Base-by-base conservation (phyloP, 1,284 basidiomycete species). In the Uromyces viciae-fabae region DNA sequence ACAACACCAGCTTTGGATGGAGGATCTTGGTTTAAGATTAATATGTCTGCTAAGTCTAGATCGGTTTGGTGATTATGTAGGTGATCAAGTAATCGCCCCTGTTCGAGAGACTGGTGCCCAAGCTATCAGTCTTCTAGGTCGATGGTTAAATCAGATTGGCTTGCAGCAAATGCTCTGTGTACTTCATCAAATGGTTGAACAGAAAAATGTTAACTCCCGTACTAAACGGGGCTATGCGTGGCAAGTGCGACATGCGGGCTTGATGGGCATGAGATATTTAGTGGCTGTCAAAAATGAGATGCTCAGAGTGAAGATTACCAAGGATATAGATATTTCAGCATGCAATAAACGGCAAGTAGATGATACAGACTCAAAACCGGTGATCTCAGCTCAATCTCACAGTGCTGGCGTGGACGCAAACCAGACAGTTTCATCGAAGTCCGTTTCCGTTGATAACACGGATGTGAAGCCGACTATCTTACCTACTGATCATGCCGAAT, bases 91-190 rank as follows among this genome's bases (percentile, higher is more conserved):
- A 68, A 91, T 99, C 25, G 96, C 96, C 5, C 97, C 97, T 36
- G 96, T 99, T 1, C 91, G 97, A 68, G 97, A 99, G 86, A 97
- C 94, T 0, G 94, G 94, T 0, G 94, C 94, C 25, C 97, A 99
- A 86, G 95, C 95, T 0, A 89, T 99, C 0, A 96, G 95, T 4
- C 91, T 94, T 14, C 89, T 98, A 17, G 89, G 98, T 46, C 88
- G 94, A 46, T 92, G 93, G 86, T 94, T 98, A 91, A 91, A 92
- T 31, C 72, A 81, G 62, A 40, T 19, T 42, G 46, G 66, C 15
- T 88, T 89, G 9, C 88, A 90, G 52, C 93, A 92, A 7, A 90
- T 95, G 49, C 85, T 90, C 7, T 91, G 92, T 84, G 92, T 97
- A 22, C 94, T 98, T 85, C 88, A 88, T 4, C 91, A 94, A 36